phyloP scores from a whole-genome alignment of 2,329 filamentous ascomycete species.

The Epichloe coenophiala region DNA sequence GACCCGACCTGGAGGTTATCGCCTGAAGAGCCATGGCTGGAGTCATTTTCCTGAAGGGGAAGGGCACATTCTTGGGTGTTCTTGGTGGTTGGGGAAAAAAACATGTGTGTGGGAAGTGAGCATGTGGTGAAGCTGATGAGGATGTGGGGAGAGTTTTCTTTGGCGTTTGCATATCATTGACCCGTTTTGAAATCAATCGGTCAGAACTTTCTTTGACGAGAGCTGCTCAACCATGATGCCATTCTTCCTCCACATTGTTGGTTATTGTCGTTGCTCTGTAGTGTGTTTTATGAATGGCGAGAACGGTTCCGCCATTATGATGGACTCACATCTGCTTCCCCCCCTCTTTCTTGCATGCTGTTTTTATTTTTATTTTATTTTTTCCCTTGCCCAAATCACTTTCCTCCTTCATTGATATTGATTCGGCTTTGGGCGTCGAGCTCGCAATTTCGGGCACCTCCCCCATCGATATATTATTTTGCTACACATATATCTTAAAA shows the following conservation, averaged over 20 bases:
- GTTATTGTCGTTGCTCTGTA: not conserved
- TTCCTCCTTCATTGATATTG: not conserved
- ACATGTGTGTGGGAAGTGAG: no score
- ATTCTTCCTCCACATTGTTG: not conserved
- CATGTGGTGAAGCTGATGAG: not conserved
- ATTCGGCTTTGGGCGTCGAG: not conserved
- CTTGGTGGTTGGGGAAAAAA: no score
- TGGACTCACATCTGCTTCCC: not conserved
- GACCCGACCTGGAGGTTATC: no score
- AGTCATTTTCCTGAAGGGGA: no score
- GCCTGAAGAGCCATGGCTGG: no score
- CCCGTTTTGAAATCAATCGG: not conserved
- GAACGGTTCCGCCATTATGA: not conserved
- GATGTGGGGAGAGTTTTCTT: not conserved
- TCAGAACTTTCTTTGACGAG: not conserved
- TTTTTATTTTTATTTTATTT: not conserved
- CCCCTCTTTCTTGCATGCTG: not conserved
- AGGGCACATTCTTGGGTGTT: no score
- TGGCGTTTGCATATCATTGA: not conserved
- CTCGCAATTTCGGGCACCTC: not conserved
- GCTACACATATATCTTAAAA: not conserved
- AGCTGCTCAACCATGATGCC: not conserved
- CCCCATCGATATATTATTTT: no score
- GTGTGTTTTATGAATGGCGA: not conserved
- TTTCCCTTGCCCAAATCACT: no score